Conservation (phyloP, 257 asterid species). For the Forsythia viridissima region DNA sequence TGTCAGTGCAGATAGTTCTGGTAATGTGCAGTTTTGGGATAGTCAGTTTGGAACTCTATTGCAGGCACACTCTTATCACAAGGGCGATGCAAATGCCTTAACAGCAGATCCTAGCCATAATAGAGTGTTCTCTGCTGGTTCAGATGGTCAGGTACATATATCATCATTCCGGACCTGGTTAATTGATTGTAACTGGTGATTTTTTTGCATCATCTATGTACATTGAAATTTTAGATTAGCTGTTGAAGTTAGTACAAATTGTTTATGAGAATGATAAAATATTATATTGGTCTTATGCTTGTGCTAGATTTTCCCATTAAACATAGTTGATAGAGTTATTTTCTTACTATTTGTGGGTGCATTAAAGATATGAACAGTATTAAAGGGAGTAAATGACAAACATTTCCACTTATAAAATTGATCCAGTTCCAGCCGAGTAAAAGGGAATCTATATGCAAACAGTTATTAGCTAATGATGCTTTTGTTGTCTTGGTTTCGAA, state of each 20-base stretch:
- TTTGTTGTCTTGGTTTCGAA: background rate
- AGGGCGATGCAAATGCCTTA: constrained; percentile 88
- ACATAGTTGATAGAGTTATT: background rate
- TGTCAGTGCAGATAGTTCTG: constrained; percentile 84
- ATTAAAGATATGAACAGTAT: too few species aligned
- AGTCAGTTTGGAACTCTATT: constrained; percentile 77
- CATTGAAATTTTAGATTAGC: background rate
- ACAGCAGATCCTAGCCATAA: constrained; percentile 84
- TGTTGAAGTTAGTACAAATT: background rate
- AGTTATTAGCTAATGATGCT: too few species aligned
- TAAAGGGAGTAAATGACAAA: too few species aligned
- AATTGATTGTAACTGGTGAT: constrained; percentile 33
- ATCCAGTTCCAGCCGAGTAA: too few species aligned
- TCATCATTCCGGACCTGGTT: constrained; percentile 28
- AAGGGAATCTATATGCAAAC: too few species aligned
- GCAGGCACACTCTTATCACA: constrained; percentile 80
- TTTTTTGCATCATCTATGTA: constrained; percentile 47
- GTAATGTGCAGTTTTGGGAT: constrained; percentile 91
- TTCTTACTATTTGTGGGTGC: too few species aligned
- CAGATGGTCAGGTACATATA: constrained; percentile 94
- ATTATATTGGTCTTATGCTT: background rate
- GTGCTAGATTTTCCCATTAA: background rate
- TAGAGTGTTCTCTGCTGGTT: constrained; percentile 89
- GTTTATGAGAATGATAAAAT: background rate
- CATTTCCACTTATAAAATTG: too few species aligned